Conservation (phyloP, 441 rosid species). For the Bruguiera hainesii region DNA sequence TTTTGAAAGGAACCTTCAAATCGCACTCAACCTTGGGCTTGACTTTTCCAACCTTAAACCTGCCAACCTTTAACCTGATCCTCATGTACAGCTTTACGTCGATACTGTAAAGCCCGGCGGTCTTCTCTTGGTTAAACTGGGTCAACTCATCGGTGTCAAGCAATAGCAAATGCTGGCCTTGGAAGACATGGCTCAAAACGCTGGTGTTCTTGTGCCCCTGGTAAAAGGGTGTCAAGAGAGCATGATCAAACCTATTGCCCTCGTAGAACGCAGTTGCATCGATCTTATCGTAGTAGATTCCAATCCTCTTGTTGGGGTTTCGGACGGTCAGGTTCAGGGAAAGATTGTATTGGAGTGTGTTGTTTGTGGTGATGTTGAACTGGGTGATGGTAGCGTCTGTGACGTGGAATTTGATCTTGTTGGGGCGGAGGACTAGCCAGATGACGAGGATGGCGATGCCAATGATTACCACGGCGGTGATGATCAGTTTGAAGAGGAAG, state of each 20-base stretch:
- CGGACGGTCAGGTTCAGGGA: conserved; percentile 51
- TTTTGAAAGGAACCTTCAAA: conserved; percentile 48
- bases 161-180: conserved; percentile 39
- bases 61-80: conserved; percentile 60
- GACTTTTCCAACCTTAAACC: conserved; percentile 39
- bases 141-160: conserved; percentile 25
- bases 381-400: conserved; percentile 46
- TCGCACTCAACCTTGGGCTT: conserved; percentile 61
- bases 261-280: conserved; percentile 56
- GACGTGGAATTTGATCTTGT: conserved; percentile 50
- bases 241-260: conserved; percentile 33
- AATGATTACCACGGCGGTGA: conserved; percentile 34
- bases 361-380: conserved; percentile 43
- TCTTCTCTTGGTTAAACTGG: conserved; percentile 34
- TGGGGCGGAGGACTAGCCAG: conserved; percentile 84
- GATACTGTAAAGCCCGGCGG: conserved; percentile 40
- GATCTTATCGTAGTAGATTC: conserved; percentile 60
- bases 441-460: conserved; percentile 49
- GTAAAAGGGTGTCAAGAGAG: conserved; percentile 41
- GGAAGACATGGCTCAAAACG: conserved; percentile 34
- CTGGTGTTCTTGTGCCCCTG: conserved; percentile 78
- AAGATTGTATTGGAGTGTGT: conserved; percentile 47
- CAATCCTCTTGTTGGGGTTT: conserved; percentile 70
- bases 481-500: conserved; percentile 32
- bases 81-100: conserved; percentile 54